These are phyloP conservation scores for Aspergillus piperis DNA, from an alignment of 2,329 filamentous ascomycete genomes.

Conservation along the genomic window DNA sequence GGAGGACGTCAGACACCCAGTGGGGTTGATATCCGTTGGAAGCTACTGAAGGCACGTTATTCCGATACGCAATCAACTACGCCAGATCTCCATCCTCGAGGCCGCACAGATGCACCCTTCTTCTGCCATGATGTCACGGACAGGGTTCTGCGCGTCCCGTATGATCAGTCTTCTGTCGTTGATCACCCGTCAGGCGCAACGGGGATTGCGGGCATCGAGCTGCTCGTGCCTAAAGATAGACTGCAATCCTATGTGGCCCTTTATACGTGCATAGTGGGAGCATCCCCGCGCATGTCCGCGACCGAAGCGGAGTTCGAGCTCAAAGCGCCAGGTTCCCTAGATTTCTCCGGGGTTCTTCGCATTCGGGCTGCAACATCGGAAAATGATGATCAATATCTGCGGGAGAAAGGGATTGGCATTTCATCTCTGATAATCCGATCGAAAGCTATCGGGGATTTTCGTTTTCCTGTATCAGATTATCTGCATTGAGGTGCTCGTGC, in stretches of 20 bases:
- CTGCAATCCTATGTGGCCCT: slow-evolving; percentile 1
- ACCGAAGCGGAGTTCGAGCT: slow-evolving; percentile 6
- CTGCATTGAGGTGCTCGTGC: slow-evolving; percentile 9
- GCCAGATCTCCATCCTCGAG: slow-evolving; percentile 9
- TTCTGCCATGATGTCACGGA: slow-evolving; percentile 20
- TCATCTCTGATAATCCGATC: slow-evolving; percentile 10
- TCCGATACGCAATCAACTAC: background rate
- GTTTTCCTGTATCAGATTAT: slow-evolving; percentile 12
- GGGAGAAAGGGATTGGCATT: slow-evolving; percentile 14
- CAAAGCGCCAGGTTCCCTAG: slow-evolving; percentile 3
- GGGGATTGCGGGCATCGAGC: slow-evolving; percentile 12
- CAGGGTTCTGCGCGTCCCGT: slow-evolving; percentile 11
- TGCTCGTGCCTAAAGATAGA: slow-evolving; percentile 10
- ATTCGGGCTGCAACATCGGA: slow-evolving; percentile 4
- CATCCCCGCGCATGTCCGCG: background rate
- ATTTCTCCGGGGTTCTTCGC: slow-evolving; percentile 6
- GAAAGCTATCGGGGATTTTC: background rate
- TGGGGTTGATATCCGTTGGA: slow-evolving; percentile 14
- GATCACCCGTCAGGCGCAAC: slow-evolving; percentile 13
- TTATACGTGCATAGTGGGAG: slow-evolving; percentile 14
- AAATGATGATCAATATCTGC: slow-evolving; percentile 13
- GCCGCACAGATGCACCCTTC: slow-evolving; percentile 16
- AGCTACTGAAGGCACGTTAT: slow-evolving; percentile 12
- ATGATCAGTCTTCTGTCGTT: background rate
- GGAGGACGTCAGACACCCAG: slow-evolving; percentile 11